phyloP scores from a whole-genome alignment of 2,329 filamentous ascomycete species.

The Diaporthe sp. region DNA sequence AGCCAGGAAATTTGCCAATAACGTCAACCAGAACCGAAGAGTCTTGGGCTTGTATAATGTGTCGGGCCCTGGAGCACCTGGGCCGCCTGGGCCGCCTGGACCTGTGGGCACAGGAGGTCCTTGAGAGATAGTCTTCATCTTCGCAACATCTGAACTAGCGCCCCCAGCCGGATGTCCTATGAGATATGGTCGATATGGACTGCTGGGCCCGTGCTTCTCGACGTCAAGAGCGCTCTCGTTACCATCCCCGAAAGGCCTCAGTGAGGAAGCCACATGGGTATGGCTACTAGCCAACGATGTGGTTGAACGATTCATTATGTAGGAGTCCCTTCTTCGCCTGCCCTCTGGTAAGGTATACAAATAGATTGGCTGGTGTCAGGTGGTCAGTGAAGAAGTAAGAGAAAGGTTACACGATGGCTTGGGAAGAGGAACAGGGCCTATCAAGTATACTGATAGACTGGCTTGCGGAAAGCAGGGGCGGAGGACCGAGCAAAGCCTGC shows the following conservation, averaged over 20 bases:
- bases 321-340: background rate
- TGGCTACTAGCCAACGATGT: constrained; percentile 38
- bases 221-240: constrained; percentile 20
- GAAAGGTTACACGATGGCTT: background rate
- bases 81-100: constrained; percentile 18
- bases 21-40: constrained; percentile 67
- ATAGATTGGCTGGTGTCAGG: constrained; percentile 7
- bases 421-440: background rate
- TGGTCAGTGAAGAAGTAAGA: constrained; percentile 4
- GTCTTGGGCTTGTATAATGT: constrained; percentile 65
- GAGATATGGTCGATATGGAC: background rate
- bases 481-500: constrained; percentile 14
- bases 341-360: background rate
- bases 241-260: background rate
- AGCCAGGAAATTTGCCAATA: constrained; percentile 66
- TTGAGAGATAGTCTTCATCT: constrained; percentile 11
- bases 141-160: background rate
- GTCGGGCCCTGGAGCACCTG: constrained; percentile 38
- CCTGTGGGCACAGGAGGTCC: constrained; percentile 23
- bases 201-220: constrained; percentile 18
- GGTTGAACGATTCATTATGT: constrained; percentile 35
- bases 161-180: background rate
- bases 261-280: constrained; percentile 22
- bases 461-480: constrained; percentile 12
- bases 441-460: background rate